Evolutionary conservation across 257 asterid genomes (phyloP), one percentile per base, ranked within the genome.

Genomic region (Prunella vulgaris): DNA sequence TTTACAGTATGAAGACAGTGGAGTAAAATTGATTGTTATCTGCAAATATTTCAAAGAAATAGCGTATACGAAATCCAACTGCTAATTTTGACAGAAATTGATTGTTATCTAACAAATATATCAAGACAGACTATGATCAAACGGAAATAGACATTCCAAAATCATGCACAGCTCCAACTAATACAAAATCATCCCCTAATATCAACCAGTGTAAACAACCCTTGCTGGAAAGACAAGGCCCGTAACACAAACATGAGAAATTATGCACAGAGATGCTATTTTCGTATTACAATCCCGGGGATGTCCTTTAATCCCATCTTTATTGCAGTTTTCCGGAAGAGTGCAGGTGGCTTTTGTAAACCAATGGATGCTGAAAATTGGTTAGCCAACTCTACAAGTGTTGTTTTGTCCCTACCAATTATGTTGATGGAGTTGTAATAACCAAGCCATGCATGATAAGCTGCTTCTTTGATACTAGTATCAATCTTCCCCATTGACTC

Each of bases 391-490:
- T 86, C 89, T 1, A 83, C 96, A n/a, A 93, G 90, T 3, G 85
- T 83, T 0, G 96, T 88, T 69, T 93, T 93, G 73, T 93, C 98
- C 66, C 95, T 73, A 48, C 92, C 90, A 49, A 88, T 86, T 25
- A 83, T 82, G 30, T 68, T 79, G 22, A 88, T 81, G 7, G 97
- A 87, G 80, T 87, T 90, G 20, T 90, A 93, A 69, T 88, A 93
- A n/a, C 97, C 96, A 2, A 90, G 95, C 97, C 98, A 93, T 0
- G 94, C 81, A 66, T 84, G 96, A 81, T 87, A 93, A 21, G 95
- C 95, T 60, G 92, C 88, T 83, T 93, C 98, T 75, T 87, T 93
- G 42, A 86, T 60, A 22, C 90, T 90, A 3, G 80, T 51, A 32
- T 93, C 98, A 1, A 93, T 76, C 79, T 80, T 88, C 33, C 62